phyloP scores from a whole-genome alignment of 768 basidiomycete species.

The Agaricus subrufescens region DNA sequence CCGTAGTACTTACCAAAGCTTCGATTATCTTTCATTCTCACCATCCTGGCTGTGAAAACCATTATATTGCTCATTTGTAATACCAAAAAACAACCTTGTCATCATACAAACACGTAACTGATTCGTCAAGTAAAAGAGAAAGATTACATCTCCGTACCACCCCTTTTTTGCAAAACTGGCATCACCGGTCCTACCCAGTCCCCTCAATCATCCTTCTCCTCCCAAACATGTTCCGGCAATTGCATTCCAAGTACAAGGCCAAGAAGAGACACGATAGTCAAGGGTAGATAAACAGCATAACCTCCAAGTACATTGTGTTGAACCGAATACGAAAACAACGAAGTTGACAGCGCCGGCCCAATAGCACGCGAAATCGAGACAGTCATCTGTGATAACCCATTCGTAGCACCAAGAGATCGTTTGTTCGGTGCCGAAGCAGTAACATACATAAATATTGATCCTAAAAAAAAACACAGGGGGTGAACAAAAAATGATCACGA shows the following conservation, averaged over 20 bases:
- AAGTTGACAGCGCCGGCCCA: constrained; percentile 44
- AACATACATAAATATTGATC: constrained; percentile 46
- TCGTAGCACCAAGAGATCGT: constrained; percentile 44
- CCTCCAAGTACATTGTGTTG: constrained; percentile 42
- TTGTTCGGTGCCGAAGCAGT: constrained; percentile 46
- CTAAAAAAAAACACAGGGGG: constrained; percentile 18
- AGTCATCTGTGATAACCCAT: constrained; percentile 44
- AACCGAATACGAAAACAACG: constrained; percentile 50
- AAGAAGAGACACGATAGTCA: constrained; percentile 26
- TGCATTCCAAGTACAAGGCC: constrained; percentile 25
- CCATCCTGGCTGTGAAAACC: too few species aligned
- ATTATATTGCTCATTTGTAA: too few species aligned
- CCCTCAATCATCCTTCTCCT: constrained; percentile 14
- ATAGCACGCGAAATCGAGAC: constrained; percentile 42
- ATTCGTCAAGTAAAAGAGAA: too few species aligned
- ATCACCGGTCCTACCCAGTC: not conserved
- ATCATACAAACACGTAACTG: too few species aligned
- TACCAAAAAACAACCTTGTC: too few species aligned
- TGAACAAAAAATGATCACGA: not conserved
- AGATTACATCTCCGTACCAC: too few species aligned
- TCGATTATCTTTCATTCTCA: too few species aligned
- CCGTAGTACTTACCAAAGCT: too few species aligned
- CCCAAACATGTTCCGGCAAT: constrained; percentile 35
- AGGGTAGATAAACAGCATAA: constrained; percentile 38
- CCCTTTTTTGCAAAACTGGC: not conserved